Base-by-base conservation (phyloP, 2,329 filamentous ascomycete genomes). In the Ceratocystis alfenasii region DNA sequence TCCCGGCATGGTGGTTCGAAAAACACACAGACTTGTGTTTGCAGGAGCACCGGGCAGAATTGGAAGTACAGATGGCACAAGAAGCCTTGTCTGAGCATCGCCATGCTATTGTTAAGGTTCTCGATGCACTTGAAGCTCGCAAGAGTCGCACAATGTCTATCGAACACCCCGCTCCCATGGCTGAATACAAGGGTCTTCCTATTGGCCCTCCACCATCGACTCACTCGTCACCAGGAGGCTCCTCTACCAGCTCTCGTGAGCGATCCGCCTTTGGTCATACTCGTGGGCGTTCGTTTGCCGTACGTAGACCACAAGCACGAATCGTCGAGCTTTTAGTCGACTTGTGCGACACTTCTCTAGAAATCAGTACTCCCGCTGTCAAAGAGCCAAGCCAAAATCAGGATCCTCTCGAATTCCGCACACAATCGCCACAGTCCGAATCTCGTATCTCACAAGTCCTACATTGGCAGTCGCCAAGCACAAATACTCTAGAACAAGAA, bases 1-100 rank as follows among this genome's bases (percentile, higher is more conserved):
- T 99, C 68, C 90, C 90, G 3, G 91, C 93, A 0, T 99, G 94
- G 94, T 99, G 94, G 95, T 99, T 99, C 71, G 94, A 99, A 76
- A 99, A 97, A 75, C 94, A 99, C 74, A 96, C 93, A 1, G 95
- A 99, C 72, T 79, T 97, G 22, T 99, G 94, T 73, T 80, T 96
- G 65, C 92, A 97, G 74, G 94, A 99, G 74, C 94, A 99, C 73
- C 87, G 89, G 63, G 93, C 94, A 0, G 94, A 99, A 74, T 95
- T 96, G 89, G 93, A 97, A 71, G 91, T 99, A 3, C 93, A 99
- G 74, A 87, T 97, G 80, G 86, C 92, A 5, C 94, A 99, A 72
- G 94, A 99, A 73, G 90, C 85, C 69, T 79, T 99, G 62, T 88
- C 87, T 5, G 94, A 99, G 72, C 94, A 99, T 75, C 87, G 94